Conservation (phyloP, 371 early-diverging fungal species). For the Mortierella sp. region DNA sequence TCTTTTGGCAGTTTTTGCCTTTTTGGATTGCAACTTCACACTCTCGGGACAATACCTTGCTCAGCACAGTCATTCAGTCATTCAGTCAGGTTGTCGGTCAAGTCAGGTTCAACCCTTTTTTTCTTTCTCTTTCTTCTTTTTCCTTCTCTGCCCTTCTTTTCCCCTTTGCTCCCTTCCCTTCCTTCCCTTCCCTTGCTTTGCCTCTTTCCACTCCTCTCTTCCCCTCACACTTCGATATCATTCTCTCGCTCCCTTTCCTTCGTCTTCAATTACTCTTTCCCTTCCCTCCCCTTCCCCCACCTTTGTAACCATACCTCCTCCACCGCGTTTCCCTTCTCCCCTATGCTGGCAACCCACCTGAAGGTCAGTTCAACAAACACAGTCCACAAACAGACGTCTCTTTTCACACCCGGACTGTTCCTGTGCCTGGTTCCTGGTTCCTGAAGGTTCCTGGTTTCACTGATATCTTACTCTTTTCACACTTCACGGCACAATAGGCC, state of each 20-base stretch:
- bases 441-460: not conserved
- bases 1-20: not conserved
- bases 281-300: not conserved
- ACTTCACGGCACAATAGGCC: not conserved
- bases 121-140: not conserved
- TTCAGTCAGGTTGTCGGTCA: not conserved
- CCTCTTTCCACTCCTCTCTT: not conserved
- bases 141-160: not conserved
- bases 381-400: not conserved
- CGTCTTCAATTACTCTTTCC: not conserved
- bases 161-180: not conserved
- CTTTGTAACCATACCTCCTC: conserved; percentile 7
- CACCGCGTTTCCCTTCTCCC: conserved; percentile 8
- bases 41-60: not conserved
- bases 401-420: not conserved
- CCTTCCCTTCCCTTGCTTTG: not conserved
- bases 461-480: not conserved
- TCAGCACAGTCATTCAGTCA: not conserved
- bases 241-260: not conserved
- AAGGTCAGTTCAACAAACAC: conserved; percentile 6
- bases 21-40: conserved; percentile 1
- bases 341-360: conserved; percentile 14
- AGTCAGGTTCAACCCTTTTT: not conserved
- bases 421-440: not conserved
- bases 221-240: not conserved